A percentile compares a stretch with the other conserved stretches of the same genome.
Conservation (phyloP, 306 rosid species). For the Quillaja saponaria region DNA sequence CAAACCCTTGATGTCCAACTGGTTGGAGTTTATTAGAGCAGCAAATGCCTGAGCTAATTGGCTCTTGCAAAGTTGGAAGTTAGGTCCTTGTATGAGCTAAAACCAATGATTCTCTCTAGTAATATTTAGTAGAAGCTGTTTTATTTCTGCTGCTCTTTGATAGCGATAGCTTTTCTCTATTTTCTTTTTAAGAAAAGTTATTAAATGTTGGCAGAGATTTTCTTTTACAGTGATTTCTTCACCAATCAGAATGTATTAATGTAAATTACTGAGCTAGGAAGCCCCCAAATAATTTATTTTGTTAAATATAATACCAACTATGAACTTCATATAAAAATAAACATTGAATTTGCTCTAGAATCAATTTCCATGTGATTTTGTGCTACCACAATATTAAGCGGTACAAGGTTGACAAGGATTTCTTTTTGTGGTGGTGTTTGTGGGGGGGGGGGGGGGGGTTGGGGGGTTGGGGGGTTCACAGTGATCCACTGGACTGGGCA, state of each 20-base stretch:
- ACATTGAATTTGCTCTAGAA: no score
- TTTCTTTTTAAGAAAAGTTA: background rate
- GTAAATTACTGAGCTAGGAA: background rate
- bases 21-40: background rate
- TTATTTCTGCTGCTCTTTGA: background rate
- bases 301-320: background rate
- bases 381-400: no score
- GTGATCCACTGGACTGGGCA: no score
- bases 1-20: slow-evolving; percentile 3
- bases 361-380: no score
- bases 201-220: background rate
- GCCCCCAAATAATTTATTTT: background rate
- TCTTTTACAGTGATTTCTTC: background rate
- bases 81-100: background rate
- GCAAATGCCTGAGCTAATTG: background rate
- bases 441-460: background rate
- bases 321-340: no score
- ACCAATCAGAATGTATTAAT: background rate
- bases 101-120: background rate
- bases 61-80: background rate
- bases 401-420: no score
- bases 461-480: no score
- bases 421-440: no score
- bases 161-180: background rate
- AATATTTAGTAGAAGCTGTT: background rate